These are phyloP conservation scores for Cichorium intybus DNA, from an alignment of 140 eudicot species.

Conservation along the genomic window DNA sequence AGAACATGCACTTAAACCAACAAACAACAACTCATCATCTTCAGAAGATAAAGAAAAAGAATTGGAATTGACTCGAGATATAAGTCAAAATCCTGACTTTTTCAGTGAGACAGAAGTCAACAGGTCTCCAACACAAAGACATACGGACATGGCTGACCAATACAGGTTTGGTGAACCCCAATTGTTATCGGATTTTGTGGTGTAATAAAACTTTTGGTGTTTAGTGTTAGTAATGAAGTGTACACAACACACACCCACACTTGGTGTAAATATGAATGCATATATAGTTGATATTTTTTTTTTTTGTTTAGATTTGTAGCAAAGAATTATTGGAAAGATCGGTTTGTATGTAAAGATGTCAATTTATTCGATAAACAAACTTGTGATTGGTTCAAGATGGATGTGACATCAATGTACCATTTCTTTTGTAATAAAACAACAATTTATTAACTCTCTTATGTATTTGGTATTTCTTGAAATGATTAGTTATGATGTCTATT, in stretches of 20 bases:
- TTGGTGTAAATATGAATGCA: slow-evolving; percentile 40
- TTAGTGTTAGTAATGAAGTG: slow-evolving; percentile 21
- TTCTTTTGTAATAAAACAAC: slow-evolving; percentile 23
- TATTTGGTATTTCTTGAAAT: slow-evolving; percentile 42
- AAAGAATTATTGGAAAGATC: slow-evolving; percentile 17
- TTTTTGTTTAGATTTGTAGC: slow-evolving; percentile 22
- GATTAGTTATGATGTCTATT: slow-evolving; percentile 22
- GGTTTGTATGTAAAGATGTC: slow-evolving; percentile 22
- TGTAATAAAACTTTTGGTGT: slow-evolving; percentile 33
- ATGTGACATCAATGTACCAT: slow-evolving; percentile 18
- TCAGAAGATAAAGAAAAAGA: slow-evolving; percentile 54
- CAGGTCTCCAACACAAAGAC: slow-evolving; percentile 11
- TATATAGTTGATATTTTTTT: slow-evolving; percentile 33
- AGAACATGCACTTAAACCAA: slow-evolving; percentile 28
- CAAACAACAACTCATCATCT: slow-evolving; percentile 42
- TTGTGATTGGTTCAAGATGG: slow-evolving; percentile 13
- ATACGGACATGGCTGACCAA: slow-evolving; percentile 43
- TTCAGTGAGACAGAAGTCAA: slow-evolving; percentile 25
- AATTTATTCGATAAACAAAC: slow-evolving; percentile 25
- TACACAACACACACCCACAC: slow-evolving; percentile 18
- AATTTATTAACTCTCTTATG: slow-evolving; percentile 17
- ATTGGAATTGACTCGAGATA: slow-evolving; percentile 26
- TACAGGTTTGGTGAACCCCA: slow-evolving; percentile 54
- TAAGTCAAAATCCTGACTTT: slow-evolving; percentile 36
- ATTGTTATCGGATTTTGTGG: slow-evolving; percentile 55